A percentile compares a stretch with the other conserved stretches of the same genome.
Conservation (phyloP, 2,329 filamentous ascomycete genomes). For the Claviceps paspali region DNA sequence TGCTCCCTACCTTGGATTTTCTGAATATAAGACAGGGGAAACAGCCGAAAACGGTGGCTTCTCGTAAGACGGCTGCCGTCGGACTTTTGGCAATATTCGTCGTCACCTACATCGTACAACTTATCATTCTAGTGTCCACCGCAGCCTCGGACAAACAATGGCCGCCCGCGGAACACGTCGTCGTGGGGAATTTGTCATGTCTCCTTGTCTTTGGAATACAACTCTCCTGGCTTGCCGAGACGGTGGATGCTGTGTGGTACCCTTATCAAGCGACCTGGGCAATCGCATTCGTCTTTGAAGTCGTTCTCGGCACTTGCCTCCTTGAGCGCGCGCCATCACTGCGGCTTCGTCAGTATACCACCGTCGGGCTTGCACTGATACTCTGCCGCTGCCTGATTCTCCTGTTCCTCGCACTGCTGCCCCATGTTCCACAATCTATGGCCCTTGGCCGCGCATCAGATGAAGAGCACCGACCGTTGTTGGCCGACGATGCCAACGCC, state of each 20-base stretch:
- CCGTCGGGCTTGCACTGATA: constrained; percentile 12
- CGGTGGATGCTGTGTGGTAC: constrained; percentile 39
- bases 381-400: constrained; percentile 9
- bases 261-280: constrained; percentile 49
- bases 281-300: constrained; percentile 41
- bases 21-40: constrained; percentile 24
- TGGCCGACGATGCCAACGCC: constrained; percentile 20
- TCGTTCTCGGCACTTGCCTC: constrained; percentile 23
- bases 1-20: constrained; percentile 36
- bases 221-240: constrained; percentile 36
- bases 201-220: constrained; percentile 49
- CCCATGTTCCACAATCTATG: constrained; percentile 14
- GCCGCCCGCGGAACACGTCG: constrained; percentile 30
- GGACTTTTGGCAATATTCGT: constrained; percentile 30
- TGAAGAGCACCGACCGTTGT: constrained; percentile 42
- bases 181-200: constrained; percentile 45
- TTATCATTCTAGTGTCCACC: constrained; percentile 23
- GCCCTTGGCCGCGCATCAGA: constrained; percentile 22
- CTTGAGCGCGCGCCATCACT: constrained; percentile 4
- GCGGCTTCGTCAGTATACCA: constrained; percentile 8
- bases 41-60: constrained; percentile 6
- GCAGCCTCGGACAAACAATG: constrained; percentile 21
- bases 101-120: constrained; percentile 32
- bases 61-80: constrained; percentile 14
- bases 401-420: constrained; percentile 17